phyloP scores from a whole-genome alignment of 2,329 filamentous ascomycete species.

The Akanthomyces uredinophilus region DNA sequence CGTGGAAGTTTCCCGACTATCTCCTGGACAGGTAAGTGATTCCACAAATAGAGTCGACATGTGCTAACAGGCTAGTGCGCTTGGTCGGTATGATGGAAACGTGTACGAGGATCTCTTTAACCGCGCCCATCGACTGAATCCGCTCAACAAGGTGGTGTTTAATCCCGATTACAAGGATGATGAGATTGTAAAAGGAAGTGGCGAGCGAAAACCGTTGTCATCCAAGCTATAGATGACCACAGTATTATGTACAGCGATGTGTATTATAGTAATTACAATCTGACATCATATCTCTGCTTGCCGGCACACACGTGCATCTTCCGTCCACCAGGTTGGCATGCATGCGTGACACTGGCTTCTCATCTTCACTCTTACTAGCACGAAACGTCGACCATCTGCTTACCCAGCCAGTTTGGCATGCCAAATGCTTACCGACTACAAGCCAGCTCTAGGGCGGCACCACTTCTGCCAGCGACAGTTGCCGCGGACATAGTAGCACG shows the following conservation, averaged over 20 bases:
- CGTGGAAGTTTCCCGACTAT: constrained; percentile 75
- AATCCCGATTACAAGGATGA: constrained; percentile 60
- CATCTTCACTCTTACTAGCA: too few relatives aligned
- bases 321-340: too few relatives aligned
- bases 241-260: not conserved
- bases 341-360: too few relatives aligned
- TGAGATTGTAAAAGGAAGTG: constrained; percentile 13
- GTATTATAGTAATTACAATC: not conserved
- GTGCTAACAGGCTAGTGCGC: constrained; percentile 28
- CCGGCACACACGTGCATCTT: too few relatives aligned
- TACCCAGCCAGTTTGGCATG: too few relatives aligned
- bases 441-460: not conserved
- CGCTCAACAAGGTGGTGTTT: constrained; percentile 65
- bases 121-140: constrained; percentile 66
- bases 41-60: not conserved
- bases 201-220: constrained; percentile 6
- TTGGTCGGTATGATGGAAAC: constrained; percentile 67
- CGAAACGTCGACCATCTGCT: too few relatives aligned
- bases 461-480: not conserved
- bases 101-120: constrained; percentile 76
- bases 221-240: not conserved
- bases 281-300: too few relatives aligned
- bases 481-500: not conserved
- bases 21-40: constrained; percentile 55
- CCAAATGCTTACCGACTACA: too few relatives aligned